These are phyloP conservation scores for Microbotryum silenes-acaulis DNA, from an alignment of 1,284 basidiomycete species.

Conservation along the genomic window DNA sequence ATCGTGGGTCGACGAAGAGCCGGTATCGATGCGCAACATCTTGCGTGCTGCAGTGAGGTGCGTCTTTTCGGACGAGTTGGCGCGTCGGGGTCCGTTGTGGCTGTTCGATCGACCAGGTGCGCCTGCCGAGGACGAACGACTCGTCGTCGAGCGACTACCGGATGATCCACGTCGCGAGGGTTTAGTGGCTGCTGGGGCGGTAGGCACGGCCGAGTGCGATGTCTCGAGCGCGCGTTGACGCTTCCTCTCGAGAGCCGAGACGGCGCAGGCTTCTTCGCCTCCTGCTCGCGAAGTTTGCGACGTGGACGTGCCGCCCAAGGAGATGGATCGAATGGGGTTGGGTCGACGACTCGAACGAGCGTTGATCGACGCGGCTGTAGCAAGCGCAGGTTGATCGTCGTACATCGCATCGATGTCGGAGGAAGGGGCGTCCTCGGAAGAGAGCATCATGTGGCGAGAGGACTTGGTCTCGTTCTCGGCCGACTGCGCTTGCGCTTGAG, in stretches of 20 bases:
- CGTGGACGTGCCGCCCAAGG: neutral
- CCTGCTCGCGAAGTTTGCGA: conserved; percentile 9
- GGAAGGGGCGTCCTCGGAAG: neutral
- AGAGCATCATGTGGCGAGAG: neutral
- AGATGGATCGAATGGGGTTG: neutral
- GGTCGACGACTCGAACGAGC: neutral
- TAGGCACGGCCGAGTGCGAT: neutral
- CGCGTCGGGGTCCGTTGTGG: neutral
- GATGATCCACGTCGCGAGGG: neutral
- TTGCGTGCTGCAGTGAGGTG: neutral
- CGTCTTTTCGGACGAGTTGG: neutral
- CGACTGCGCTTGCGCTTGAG: neutral
- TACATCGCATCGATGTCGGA: too few species aligned
- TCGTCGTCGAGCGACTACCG: neutral
- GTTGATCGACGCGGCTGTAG: neutral
- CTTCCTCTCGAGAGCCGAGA: conserved; percentile 22
- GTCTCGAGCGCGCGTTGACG: conserved; percentile 14
- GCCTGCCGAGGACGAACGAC: neutral
- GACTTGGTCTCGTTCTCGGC: neutral
- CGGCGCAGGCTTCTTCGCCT: conserved; percentile 15
- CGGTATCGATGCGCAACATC: neutral
- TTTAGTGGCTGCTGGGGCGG: neutral
- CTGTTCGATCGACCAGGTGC: neutral
- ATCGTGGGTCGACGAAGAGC: neutral
- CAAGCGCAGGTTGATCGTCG: neutral